Base-by-base conservation (phyloP, 495 filamentous ascomycete species). In the Trichoderma asperelloides region DNA sequence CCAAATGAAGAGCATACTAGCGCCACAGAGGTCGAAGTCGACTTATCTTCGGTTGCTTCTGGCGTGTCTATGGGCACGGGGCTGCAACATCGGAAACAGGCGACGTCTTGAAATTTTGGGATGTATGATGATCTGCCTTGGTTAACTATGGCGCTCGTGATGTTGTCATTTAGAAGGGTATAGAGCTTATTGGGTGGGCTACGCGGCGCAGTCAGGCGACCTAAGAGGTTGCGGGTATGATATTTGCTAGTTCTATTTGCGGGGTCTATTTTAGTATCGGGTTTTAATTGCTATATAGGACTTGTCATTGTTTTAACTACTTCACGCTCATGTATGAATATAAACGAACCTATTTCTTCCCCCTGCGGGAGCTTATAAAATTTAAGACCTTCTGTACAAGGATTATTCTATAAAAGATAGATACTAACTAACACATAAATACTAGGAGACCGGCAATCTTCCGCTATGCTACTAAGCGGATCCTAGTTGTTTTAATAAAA, bases 21-120 rank as follows among this genome's bases (percentile, higher is more conserved):
- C 57, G 60, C 49, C n/a, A 63, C 66, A 11, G 57, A 68, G 28
- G 66, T 30, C 40, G 66, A 68, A 28, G 43, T 68, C 27, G 66
- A 68, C 60, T 18, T 68, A 15, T 68, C 66, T 15, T 43, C 57
- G 27, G 28, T 68, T 41, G 64, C 55, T n/a, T 60, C 55, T 60
- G 55, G 55, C 2, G 55, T 60, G 55, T 60, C 55, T 28, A 0
- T 28, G 55, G 55, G 55, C 25, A 21, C 5, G 11, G 27, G 9
- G 55, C 3, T 12, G 27, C 55, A 60, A 12, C 55, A 21, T 3
- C 55, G 55, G 12, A 60, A 60, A 12, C 55, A 27, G 13, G 49
- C 9, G 9, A 60, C 27, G 55, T 30, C 27, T 60, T 60, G 27
- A 30, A 12, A 60, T 28, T 28, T 21, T 51, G n/a, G 16, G 47